Percentiles rank a stretch among this genome's conserved stretches.
phyloP scores from a whole-genome alignment of 75 land plant species.

The Adiantum capillusveneris region DNA sequence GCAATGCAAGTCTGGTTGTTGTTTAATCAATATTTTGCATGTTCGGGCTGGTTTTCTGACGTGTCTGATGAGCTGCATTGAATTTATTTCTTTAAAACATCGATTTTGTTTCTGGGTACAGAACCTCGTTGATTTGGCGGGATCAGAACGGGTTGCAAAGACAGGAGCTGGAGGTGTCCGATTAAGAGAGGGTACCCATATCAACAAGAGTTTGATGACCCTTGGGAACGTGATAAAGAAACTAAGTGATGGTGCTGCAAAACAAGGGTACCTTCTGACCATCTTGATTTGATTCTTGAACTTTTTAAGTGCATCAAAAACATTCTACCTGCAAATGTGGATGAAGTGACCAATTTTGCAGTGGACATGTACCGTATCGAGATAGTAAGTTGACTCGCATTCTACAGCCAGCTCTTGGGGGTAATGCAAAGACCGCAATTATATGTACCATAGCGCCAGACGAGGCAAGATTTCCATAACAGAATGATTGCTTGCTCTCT shows the following conservation, averaged over 20 bases:
- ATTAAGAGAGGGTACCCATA: slow-evolving; percentile 89
- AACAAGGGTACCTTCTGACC: slow-evolving; percentile 53
- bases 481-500: too few relatives aligned
- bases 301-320: not conserved
- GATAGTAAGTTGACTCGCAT: slow-evolving; percentile 97
- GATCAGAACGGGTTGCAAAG: slow-evolving; percentile 96
- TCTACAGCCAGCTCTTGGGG: slow-evolving; percentile 94
- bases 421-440: slow-evolving; percentile 98
- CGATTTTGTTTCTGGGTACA: slow-evolving; percentile 20
- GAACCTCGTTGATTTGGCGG: slow-evolving; percentile 98
- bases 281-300: not conserved
- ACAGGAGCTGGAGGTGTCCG: slow-evolving; percentile 99
- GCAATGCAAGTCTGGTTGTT: too few relatives aligned
- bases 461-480: slow-evolving; percentile 66
- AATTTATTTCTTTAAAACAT: too few relatives aligned
- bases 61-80: too few relatives aligned
- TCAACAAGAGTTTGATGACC: slow-evolving; percentile 89
- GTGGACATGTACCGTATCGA: slow-evolving; percentile 92
- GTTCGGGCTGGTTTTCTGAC: too few relatives aligned
- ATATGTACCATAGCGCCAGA: slow-evolving; percentile 98
- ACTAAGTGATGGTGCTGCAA: slow-evolving; percentile 73
- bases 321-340: not conserved
- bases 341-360: slow-evolving; percentile 13
- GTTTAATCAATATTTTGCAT: too few relatives aligned
- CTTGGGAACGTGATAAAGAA: slow-evolving; percentile 97